These are phyloP conservation scores for Heritiera fomes DNA, from an alignment of 345 rosid species.

Conservation along the genomic window DNA sequence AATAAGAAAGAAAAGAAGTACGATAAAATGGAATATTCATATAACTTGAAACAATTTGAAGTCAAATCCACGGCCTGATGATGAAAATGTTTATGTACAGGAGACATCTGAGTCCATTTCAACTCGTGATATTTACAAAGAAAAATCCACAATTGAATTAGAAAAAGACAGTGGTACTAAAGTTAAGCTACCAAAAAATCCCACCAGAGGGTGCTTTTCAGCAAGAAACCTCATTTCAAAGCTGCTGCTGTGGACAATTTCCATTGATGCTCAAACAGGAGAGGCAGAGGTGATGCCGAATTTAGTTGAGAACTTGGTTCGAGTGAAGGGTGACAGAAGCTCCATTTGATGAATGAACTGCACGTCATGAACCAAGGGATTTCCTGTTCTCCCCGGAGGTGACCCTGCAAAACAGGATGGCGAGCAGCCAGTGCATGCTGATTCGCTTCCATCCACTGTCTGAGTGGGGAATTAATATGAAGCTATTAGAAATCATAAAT, in stretches of 20 bases:
- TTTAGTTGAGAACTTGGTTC: constrained; percentile 51
- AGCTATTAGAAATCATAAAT: not conserved
- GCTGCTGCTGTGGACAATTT: not conserved
- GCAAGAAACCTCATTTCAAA: constrained; percentile 1
- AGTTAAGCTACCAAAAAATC: constrained; percentile 13
- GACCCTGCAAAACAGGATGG: constrained; percentile 59
- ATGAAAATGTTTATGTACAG: not conserved
- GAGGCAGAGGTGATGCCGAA: constrained; percentile 42
- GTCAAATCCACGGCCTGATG: not conserved
- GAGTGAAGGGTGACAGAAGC: constrained; percentile 57
- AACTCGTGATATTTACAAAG: constrained; percentile 16
- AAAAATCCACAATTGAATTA: not conserved
- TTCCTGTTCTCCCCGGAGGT: constrained; percentile 73
- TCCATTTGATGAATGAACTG: constrained; percentile 69
- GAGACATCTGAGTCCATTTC: not conserved
- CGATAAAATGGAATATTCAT: not conserved
- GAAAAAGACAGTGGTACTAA: not conserved
- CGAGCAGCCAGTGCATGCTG: constrained; percentile 40
- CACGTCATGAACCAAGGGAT: constrained; percentile 71
- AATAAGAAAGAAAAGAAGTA: not conserved
- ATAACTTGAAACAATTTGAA: not conserved
- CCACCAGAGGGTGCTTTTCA: not conserved
- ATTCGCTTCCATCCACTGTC: constrained; percentile 42
- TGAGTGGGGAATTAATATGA: constrained; percentile 11
- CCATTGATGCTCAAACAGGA: constrained; percentile 23